phyloP scores from a whole-genome alignment of 768 basidiomycete species.

The Macrolepiota albuminosa region DNA sequence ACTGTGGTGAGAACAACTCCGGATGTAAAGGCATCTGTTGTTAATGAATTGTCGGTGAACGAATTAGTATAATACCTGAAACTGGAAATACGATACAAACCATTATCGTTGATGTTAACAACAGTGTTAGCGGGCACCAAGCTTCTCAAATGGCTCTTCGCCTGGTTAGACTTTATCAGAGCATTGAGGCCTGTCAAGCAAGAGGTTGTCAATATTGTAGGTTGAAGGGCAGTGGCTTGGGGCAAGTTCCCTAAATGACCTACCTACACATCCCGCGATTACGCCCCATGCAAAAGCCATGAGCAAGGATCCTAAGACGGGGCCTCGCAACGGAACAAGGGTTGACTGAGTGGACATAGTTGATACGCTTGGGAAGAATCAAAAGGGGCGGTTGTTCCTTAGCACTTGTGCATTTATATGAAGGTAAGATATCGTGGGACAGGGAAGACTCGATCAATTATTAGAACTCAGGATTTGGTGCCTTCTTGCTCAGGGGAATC shows the following conservation, averaged over 20 bases:
- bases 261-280: constrained; percentile 18
- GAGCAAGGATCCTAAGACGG: constrained; percentile 11
- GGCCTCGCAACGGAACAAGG: constrained; percentile 9
- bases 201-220: not conserved
- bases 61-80: no score
- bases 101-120: constrained; percentile 33
- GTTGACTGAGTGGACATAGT: not conserved
- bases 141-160: constrained; percentile 27
- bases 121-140: constrained; percentile 27
- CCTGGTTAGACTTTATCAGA: constrained; percentile 35
- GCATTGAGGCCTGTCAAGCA: constrained; percentile 32
- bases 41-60: not conserved
- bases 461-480: not conserved
- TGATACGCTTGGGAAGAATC: not conserved
- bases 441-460: not conserved
- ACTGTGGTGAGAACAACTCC: constrained; percentile 33
- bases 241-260: not conserved
- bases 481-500: not conserved
- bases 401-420: not conserved
- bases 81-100: constrained; percentile 15
- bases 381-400: not conserved
- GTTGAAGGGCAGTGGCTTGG: not conserved
- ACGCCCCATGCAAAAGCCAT: constrained; percentile 19
- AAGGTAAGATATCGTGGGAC: not conserved
- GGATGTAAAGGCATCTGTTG: constrained; percentile 33